These are phyloP conservation scores for Dipodascus geniculatus DNA, from an alignment of 805 yeast genomes.

Conservation along the genomic window DNA sequence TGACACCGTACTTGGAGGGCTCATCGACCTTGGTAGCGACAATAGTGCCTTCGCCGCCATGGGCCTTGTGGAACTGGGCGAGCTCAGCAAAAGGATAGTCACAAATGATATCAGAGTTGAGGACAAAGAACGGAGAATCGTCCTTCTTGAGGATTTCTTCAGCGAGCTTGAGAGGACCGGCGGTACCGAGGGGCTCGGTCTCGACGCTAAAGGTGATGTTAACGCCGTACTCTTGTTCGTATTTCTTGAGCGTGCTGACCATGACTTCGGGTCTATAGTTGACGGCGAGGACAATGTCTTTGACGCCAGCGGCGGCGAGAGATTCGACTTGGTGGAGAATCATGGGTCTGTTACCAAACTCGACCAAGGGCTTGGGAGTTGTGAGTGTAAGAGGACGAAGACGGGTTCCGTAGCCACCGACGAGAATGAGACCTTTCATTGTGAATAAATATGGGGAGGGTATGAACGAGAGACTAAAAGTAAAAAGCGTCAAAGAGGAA, in stretches of 20 bases:
- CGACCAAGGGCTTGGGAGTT: constrained; percentile 92
- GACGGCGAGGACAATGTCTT: constrained; percentile 96
- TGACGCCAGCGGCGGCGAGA: constrained; percentile 94
- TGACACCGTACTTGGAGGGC: constrained; percentile 99
- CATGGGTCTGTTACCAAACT: constrained; percentile 99
- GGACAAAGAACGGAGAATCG: constrained; percentile 90
- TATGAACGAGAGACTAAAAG: not conserved
- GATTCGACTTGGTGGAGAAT: constrained; percentile 98
- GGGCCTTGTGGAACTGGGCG: constrained; percentile 84
- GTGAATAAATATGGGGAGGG: not conserved
- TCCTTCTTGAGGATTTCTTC: constrained; percentile 89
- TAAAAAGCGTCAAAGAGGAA: not conserved
- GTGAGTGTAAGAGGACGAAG: constrained; percentile 96
- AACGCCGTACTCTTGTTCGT: constrained; percentile 92
- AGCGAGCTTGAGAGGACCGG: constrained; percentile 97
- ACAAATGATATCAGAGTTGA: constrained; percentile 97
- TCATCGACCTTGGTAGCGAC: constrained; percentile 99
- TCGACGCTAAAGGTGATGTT: constrained; percentile 94
- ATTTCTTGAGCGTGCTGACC: constrained; percentile 89
- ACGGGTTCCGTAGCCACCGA: constrained; percentile 99
- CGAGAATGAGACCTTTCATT: constrained; percentile 95
- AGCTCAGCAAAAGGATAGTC: constrained; percentile 95
- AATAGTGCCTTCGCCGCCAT: constrained; percentile 97
- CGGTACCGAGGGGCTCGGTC: constrained; percentile 98
- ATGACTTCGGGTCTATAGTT: constrained; percentile 99